Conservation (phyloP, 345 rosid species). For the Eucalyptus cloeziana region DNA sequence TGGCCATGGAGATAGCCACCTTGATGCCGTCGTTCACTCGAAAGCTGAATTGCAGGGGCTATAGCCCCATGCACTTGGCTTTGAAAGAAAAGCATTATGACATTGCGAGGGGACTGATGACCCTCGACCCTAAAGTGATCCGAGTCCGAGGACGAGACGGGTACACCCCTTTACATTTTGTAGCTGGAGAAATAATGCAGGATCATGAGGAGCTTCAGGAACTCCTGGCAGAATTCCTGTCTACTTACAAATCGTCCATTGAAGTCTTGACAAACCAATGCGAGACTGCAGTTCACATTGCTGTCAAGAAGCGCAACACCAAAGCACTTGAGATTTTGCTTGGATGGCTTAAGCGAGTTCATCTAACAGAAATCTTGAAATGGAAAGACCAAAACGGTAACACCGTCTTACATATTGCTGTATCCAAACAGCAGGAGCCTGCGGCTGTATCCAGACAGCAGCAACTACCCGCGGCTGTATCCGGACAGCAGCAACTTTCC, state of each 20-base stretch:
- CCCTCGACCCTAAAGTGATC: rapidly evolving
- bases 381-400: not conserved
- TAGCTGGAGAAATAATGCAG: not conserved
- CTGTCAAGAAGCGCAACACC: rapidly evolving
- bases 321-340: not conserved
- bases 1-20: not conserved
- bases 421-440: too few relatives aligned
- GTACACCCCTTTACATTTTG: not conserved
- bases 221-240: not conserved
- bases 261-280: not conserved
- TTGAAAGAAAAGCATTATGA: not conserved
- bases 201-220: not conserved
- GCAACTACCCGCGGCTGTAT: too few relatives aligned
- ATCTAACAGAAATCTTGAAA: not conserved
- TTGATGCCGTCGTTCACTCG: not conserved
- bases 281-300: not conserved
- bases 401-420: not conserved
- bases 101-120: not conserved
- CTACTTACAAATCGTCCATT: not conserved
- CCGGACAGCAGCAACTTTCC: too few relatives aligned
- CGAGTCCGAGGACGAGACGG: not conserved
- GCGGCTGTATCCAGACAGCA: too few relatives aligned
- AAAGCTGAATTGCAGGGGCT: rapidly evolving
- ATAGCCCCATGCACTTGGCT: not conserved
- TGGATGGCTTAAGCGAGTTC: not conserved